Conservation (phyloP, 768 basidiomycete species). For the Daedalea quercina region DNA sequence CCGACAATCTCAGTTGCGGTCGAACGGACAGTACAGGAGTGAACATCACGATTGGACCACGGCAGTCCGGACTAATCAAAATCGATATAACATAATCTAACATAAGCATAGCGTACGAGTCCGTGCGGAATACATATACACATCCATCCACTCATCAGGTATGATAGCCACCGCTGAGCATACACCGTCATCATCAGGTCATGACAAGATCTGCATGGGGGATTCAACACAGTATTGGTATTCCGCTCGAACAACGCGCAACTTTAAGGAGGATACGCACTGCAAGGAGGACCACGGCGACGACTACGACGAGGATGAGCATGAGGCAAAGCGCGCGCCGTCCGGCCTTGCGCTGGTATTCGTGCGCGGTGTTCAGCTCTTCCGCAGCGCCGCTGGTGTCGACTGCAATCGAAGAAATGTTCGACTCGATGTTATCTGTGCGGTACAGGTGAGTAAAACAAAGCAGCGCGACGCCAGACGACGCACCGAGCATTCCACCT, state of each 20-base stretch:
- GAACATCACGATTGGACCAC: no score
- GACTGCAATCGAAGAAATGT: constrained; percentile 78
- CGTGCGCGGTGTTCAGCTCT: constrained; percentile 83
- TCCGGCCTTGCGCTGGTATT: constrained; percentile 93
- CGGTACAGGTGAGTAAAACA: not conserved
- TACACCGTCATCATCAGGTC: not conserved
- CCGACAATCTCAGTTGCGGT: no score
- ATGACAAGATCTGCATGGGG: constrained; percentile 19
- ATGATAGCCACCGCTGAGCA: not conserved
- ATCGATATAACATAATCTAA: constrained; percentile 1
- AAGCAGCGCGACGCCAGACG: not conserved
- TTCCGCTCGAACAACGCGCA: constrained; percentile 19
- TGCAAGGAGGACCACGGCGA: constrained; percentile 84
- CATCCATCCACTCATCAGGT: not conserved
- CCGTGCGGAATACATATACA: constrained; percentile 3
- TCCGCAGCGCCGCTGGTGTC: constrained; percentile 80
- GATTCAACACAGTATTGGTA: constrained; percentile 20
- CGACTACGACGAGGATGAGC: constrained; percentile 80
- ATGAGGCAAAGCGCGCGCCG: constrained; percentile 84
- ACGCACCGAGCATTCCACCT: constrained; percentile 87
- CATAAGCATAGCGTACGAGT: constrained; percentile 8
- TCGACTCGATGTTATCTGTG: constrained; percentile 91
- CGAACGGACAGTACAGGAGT: no score
- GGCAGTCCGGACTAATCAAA: not conserved
- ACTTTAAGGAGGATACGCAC: constrained; percentile 46